phyloP scores from a whole-genome alignment of 2,329 filamentous ascomycete species.

The Aspergillus clavatus region DNA sequence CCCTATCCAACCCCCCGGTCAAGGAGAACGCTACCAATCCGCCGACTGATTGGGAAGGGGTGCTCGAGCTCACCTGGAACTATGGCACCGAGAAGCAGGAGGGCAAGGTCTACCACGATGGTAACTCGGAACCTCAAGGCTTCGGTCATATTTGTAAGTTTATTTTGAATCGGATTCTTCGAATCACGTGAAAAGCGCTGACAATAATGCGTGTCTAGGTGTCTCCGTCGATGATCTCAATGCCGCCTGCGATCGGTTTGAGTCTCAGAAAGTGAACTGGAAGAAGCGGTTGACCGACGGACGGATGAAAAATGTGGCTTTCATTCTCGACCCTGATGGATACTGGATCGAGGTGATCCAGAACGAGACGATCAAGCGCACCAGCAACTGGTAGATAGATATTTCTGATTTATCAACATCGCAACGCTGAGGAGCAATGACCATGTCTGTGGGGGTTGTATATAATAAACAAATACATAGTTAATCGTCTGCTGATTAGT shows the following conservation, averaged over 20 bases:
- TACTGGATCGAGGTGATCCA: constrained; percentile 77
- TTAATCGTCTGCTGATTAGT: too few species aligned
- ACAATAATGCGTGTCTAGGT: constrained; percentile 41
- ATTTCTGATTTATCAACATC: too few species aligned
- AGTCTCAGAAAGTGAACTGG: constrained; percentile 76
- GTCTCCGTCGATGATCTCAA: constrained; percentile 84
- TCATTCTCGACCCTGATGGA: constrained; percentile 79
- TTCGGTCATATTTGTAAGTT: constrained; percentile 85
- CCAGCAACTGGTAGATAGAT: constrained; percentile 34
- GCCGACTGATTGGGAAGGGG: constrained; percentile 67
- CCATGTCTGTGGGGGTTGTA: not conserved
- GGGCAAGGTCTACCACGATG: constrained; percentile 82
- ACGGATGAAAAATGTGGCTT: constrained; percentile 87
- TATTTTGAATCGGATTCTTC: too few species aligned
- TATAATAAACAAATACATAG: not conserved
- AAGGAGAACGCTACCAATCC: constrained; percentile 50
- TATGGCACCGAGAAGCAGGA: constrained; percentile 72
- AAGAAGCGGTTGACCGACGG: constrained; percentile 95
- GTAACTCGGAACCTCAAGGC: constrained; percentile 85
- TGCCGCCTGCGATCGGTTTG: constrained; percentile 79
- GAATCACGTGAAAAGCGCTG: constrained; percentile 1
- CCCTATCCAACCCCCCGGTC: constrained; percentile 51
- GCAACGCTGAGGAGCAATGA: too few species aligned
- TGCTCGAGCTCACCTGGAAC: constrained; percentile 87
- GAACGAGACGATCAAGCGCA: constrained; percentile 52